These are phyloP conservation scores for Arthrobotrys sinensis DNA, from an alignment of 2,329 filamentous ascomycete genomes.

Conservation along the genomic window DNA sequence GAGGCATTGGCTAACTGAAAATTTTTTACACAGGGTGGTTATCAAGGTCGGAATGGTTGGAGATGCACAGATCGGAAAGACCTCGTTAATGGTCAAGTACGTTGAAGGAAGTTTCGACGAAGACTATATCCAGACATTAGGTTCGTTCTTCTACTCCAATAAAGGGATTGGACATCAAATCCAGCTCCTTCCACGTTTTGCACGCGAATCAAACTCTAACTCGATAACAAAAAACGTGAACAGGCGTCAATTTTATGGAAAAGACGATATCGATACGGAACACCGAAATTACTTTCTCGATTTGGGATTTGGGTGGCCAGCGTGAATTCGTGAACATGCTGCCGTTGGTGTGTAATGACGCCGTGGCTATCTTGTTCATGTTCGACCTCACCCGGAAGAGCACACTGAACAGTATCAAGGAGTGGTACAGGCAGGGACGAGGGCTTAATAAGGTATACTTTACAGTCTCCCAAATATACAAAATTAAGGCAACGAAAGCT, in stretches of 20 bases:
- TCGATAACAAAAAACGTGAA: conserved; percentile 33
- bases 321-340: conserved; percentile 99
- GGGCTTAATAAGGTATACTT: conserved; percentile 86
- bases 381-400: conserved; percentile 98
- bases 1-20: conserved; percentile 6
- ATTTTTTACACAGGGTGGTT: conserved; percentile 77
- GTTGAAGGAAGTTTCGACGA: conserved; percentile 99
- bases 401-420: conserved; percentile 98
- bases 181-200: background rate
- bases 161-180: background rate
- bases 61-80: conserved; percentile 99
- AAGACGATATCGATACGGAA: conserved; percentile 99
- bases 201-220: conserved; percentile 34
- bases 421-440: conserved; percentile 97
- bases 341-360: conserved; percentile 98
- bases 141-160: conserved; percentile 68
- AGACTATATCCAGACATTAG: conserved; percentile 98
- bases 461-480: background rate
- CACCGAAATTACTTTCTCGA: conserved; percentile 99
- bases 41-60: conserved; percentile 99
- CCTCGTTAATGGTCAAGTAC: conserved; percentile 99
- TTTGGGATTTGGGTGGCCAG: conserved; percentile 98
- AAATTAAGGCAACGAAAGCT: background rate
- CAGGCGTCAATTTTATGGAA: conserved; percentile 99
- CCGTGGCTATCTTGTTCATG: conserved; percentile 99